Evolutionary conservation across 495 filamentous ascomycete species (phyloP).

Genomic region (Penicillium mononematosum): DNA sequence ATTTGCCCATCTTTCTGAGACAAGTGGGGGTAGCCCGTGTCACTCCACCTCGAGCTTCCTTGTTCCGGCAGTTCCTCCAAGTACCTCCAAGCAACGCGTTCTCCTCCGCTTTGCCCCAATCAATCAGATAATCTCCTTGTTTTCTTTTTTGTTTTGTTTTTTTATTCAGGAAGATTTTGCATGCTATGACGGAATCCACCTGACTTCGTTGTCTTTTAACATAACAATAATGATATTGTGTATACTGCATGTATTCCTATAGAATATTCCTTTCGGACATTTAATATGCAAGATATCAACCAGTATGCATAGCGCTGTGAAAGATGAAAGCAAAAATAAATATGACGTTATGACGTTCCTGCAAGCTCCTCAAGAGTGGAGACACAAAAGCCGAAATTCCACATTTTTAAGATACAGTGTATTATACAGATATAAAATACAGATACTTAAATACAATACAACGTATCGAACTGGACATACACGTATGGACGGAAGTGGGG

Average conservation of each 20-base stretch:
- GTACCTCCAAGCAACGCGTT: background rate
- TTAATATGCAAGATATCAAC: background rate
- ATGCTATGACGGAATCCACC: background rate
- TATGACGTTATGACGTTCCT: too few species aligned
- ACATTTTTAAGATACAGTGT: background rate
- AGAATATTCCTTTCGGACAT: background rate
- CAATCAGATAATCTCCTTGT: conserved; percentile 4
- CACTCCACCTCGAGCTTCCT: background rate
- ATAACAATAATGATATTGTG: background rate
- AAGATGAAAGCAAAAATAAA: background rate
- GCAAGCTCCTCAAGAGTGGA: background rate
- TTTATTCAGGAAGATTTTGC: too few species aligned
- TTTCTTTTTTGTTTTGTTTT: background rate
- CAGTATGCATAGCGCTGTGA: background rate
- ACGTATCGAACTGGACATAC: background rate
- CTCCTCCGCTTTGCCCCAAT: background rate
- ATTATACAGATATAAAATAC: background rate
- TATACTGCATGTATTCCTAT: background rate
- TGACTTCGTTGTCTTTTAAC: background rate
- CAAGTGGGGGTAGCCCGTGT: conserved; percentile 1
- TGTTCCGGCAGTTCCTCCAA: background rate
- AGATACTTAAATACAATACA: background rate
- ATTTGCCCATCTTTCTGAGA: conserved; percentile 3
- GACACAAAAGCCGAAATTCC: background rate
- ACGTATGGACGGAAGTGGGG: conserved; percentile 1